Base-by-base conservation (phyloP, 1,284 basidiomycete genomes). In the Bjerkandera adusta region DNA sequence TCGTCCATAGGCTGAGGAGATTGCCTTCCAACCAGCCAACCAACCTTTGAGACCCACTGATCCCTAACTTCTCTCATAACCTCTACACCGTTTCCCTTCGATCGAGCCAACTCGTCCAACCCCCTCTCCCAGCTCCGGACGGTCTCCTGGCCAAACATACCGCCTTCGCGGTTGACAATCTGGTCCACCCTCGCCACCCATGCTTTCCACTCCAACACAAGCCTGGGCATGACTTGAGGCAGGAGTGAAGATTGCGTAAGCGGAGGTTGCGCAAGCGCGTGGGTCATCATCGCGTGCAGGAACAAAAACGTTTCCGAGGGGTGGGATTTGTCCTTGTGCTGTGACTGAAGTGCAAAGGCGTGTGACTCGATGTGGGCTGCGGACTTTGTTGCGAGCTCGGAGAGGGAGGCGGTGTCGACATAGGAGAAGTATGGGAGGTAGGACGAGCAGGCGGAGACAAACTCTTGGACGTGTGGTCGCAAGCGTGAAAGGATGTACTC, bases 351-450 rank as follows among this genome's bases (percentile, higher is more conserved):
- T 11, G 65, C 61, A 8, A 70, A 66, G 1, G 73, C 64, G 46
- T 72, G 68, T 21, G 71, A 68, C 18, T 59, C 49, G 11, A 36
- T 38, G 41, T 47, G 41, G 2, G 26, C 18, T 15, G 56, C 27
- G 18, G 50, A 62, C 56, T 52, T 44, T 12, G 38, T 49, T 35
- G 33, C 24, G 33, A 26, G 53, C 45, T 59, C 56, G 22, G 59
- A 52, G 53, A 59, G 57, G 41, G 61, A 51, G 51, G 61, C 48
- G 12, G 66, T 48, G 15, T 75, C 60, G 36, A 75, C 64, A 55
- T 76, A 81, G 16, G 87, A 85, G 61, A 91, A 91, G 63, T 91
- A 91, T 1, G 86, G 86, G 38, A 91, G 77, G 59, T 90, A 91
- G 6, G 89, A 83, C 58, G 79, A 75, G 61, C 78, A 85, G 13